These are phyloP conservation scores for Podila minutissima DNA, from an alignment of 192 early-diverging fungal genomes.

Conservation along the genomic window DNA sequence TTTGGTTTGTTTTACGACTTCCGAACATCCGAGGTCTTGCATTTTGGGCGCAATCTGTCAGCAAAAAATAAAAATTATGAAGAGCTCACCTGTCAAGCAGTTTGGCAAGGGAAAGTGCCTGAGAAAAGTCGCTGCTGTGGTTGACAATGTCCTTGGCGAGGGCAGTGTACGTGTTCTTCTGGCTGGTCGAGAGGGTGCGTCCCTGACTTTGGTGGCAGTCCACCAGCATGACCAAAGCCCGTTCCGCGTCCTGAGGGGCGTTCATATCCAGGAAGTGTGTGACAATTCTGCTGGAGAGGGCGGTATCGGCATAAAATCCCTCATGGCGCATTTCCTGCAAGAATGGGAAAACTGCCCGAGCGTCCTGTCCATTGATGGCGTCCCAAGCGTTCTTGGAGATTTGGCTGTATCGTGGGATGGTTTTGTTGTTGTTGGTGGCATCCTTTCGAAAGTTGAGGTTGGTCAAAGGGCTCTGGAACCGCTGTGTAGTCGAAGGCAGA, in stretches of 20 bases:
- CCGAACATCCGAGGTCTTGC: too few relatives aligned
- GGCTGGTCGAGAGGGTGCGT: conserved; percentile 14
- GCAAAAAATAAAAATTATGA: conserved; percentile 1
- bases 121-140: conserved; percentile 44
- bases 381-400: conserved; percentile 37
- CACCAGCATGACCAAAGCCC: conserved; percentile 42
- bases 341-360: conserved; percentile 26
- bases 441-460: neutral
- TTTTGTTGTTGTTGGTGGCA: neutral
- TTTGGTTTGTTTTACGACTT: too few relatives aligned
- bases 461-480: neutral
- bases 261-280: conserved; percentile 39
- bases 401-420: conserved; percentile 15
- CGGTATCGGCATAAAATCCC: conserved; percentile 35
- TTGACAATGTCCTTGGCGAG: conserved; percentile 47
- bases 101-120: conserved; percentile 37
- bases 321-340: conserved; percentile 42
- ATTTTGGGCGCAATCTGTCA: neutral
- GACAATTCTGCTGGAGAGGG: conserved; percentile 34
- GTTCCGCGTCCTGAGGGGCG: conserved; percentile 34
- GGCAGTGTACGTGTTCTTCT: conserved; percentile 32
- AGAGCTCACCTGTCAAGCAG: conserved; percentile 33
- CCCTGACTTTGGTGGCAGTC: conserved; percentile 35
- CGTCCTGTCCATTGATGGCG: conserved; percentile 39
- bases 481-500: neutral